Evolutionary conservation across 2,329 filamentous ascomycete genomes (phyloP), one percentile per base, ranked within the genome.

Genomic region (Aureobasidium lini): DNA sequence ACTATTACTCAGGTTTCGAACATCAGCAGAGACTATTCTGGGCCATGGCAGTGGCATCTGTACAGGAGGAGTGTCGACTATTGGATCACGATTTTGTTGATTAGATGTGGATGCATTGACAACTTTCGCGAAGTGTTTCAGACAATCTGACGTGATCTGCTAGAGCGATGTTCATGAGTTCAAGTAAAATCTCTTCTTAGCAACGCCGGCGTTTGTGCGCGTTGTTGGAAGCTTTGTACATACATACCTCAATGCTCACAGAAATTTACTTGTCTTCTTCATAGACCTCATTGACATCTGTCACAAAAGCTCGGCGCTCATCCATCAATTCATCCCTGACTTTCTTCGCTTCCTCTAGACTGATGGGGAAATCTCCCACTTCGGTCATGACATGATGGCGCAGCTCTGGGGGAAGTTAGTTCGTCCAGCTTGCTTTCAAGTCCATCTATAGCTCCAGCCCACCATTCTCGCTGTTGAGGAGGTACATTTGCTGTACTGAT

Each of bases 401-500:
- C 34, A 72, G 16, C 59, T 72, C 70, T 6, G 49, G 49, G 3
- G 69, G 67, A 39, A 71, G 40, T 6, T 62, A 71, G 40, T 6
- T 62, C 48, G 1, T 60, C 65, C 6, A 66, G 60, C 11, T 60
- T 58, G 16, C 62, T 59, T 23, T 43, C 28, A 0, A 39, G 15
- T 7, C 34, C 48, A 23, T 46, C 29, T 5, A 63, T 23, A 6
- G 48, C 60, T 40, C 61, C 59, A 2, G 36, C 48, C 68, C 71
- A 76, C 79, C 78, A 81, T 3, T 75, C 69, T 18, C 71, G 64
- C 57, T 74, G 75, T 62, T 82, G 79, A 0, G 77, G 77, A 2
- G 79, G 78, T 0, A 81, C 72, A 60, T 81, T 79, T 0, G 73
- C 72, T 0, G 76, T 79, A 2, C 72, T 83, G 16, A 82, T 72